Conservation (phyloP, 352 stramenopile genomes). For the Lagenidium sp. region DNA sequence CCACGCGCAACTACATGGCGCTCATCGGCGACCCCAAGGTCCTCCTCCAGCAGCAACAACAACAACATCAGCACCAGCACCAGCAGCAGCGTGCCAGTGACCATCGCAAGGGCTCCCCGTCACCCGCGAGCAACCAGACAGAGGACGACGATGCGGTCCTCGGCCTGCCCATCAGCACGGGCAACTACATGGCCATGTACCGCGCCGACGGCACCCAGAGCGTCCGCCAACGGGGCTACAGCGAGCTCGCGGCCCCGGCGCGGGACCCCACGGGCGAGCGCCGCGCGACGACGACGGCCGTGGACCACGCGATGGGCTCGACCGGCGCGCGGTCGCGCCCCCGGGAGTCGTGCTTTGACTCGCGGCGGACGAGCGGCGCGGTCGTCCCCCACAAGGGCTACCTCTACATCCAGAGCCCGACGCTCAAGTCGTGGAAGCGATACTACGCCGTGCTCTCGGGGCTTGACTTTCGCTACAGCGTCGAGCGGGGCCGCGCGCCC, state of each 20-base stretch:
- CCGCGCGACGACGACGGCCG: slow-evolving; percentile 20
- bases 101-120: not conserved
- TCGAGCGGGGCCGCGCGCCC: slow-evolving; percentile 42
- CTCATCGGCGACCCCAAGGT: not conserved
- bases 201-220: slow-evolving; percentile 2
- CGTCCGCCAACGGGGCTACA: slow-evolving; percentile 39
- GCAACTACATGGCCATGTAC: slow-evolving; percentile 42
- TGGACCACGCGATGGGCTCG: slow-evolving; percentile 1
- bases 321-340: slow-evolving; percentile 12
- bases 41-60: not conserved
- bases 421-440: slow-evolving; percentile 58
- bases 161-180: slow-evolving; percentile 46
- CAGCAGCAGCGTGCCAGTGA: slow-evolving; percentile 11
- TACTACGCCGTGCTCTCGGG: slow-evolving; percentile 65
- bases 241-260: slow-evolving; percentile 22
- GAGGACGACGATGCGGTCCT: slow-evolving; percentile 31
- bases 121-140: slow-evolving; percentile 3
- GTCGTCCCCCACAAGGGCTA: slow-evolving; percentile 55
- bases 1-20: slow-evolving; percentile 26
- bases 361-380: slow-evolving; percentile 33
- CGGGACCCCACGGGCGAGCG: slow-evolving; percentile 7
- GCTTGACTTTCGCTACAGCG: slow-evolving; percentile 68
- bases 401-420: slow-evolving; percentile 53
- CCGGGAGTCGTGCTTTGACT: slow-evolving; percentile 56
- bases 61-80: slow-evolving; percentile 7